Evolutionary conservation across 495 filamentous ascomycete species (phyloP), one percentile per base, ranked within the genome.

Genomic region (Hyaloscypha finlandica): DNA sequence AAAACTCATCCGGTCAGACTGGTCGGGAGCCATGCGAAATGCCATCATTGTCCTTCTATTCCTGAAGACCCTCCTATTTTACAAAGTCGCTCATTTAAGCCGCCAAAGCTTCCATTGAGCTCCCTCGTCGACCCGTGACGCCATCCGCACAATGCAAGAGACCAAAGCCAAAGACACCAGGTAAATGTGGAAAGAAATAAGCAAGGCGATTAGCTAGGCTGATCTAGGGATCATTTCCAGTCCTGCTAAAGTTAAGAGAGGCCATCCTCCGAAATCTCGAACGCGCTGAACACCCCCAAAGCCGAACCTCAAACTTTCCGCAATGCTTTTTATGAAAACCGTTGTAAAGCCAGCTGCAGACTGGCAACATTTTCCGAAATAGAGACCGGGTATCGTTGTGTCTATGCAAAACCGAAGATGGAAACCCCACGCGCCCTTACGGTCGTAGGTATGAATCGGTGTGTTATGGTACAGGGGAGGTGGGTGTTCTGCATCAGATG

Each of bases 401-500:
- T 73, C 71, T 75, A 73, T 71, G 68, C 64, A 71, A 73, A 74
- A 75, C 71, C 67, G 68, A 71, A 75, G 64, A 63, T 68, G 69
- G 71, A 68, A 66, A 59, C 58, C 67, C 70, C 57, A 54, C 70
- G 59, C 71, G 30, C 61, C 4, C 39, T 33, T 63, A 35, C 45
- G 52, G 61, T 57, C 69, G 67, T 29, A 58, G 53, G 60, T 59
- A 69, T 54, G 56, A 42, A 62, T 65, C 65, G 68, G 62, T 59
- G 51, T 60, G 32, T 61, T 74, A 71, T 74, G 67, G 48, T 70
- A 72, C 70, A 72, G 57, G 59, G 61, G 56, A 52, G 53, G 58
- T 45, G 20, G n/a, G 52, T 29, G 16, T 35, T 25, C 29, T 30
- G 3, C 25, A 68, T 72, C 61, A 72, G 56, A 72, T 60, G 25